Conservation (phyloP, 2,329 filamentous ascomycete species). For the Claviceps africana region DNA sequence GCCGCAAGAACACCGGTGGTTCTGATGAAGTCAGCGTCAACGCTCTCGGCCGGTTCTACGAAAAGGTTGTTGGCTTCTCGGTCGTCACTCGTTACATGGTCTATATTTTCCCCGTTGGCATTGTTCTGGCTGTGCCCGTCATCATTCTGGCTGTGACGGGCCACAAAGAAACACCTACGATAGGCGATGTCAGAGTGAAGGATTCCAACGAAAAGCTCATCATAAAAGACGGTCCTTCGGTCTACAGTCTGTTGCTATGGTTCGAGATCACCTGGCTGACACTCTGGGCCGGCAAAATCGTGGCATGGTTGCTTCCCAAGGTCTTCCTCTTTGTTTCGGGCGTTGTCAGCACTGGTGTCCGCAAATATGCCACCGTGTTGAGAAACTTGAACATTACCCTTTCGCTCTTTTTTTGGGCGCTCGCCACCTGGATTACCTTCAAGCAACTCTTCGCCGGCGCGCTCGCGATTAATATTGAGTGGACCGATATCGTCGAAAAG, state of each 20-base stretch:
- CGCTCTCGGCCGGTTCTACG: slow-evolving; percentile 51
- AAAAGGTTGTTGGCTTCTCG: slow-evolving; percentile 49
- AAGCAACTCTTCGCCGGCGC: slow-evolving; percentile 33
- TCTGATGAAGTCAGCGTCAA: slow-evolving; percentile 44
- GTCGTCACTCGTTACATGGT: slow-evolving; percentile 52
- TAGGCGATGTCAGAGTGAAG: slow-evolving; percentile 19
- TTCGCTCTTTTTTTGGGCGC: slow-evolving; percentile 54
- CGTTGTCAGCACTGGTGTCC: slow-evolving; percentile 53
- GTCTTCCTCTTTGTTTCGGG: slow-evolving; percentile 57
- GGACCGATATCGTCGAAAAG: slow-evolving; percentile 45
- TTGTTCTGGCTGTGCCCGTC: slow-evolving; percentile 48
- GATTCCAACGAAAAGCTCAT: slow-evolving; percentile 3
- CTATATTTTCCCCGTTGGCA: slow-evolving; percentile 50
- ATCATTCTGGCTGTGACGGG: slow-evolving; percentile 37
- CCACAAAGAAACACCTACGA: slow-evolving; percentile 21
- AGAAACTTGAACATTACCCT: slow-evolving; percentile 50
- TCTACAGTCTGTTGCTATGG: slow-evolving; percentile 54
- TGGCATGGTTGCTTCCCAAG: slow-evolving; percentile 44
- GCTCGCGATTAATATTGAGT: slow-evolving; percentile 25
- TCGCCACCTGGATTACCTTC: slow-evolving; percentile 49
- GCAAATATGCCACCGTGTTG: slow-evolving; percentile 56
- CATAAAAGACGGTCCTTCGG: slow-evolving; percentile 26
- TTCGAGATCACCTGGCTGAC: slow-evolving; percentile 54
- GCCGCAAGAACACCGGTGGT: slow-evolving; percentile 30
- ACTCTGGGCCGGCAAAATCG: slow-evolving; percentile 53